Percentiles rank a stretch among this genome's conserved stretches.
Conservation (phyloP, 768 basidiomycete genomes). For the Phaffia australis region DNA sequence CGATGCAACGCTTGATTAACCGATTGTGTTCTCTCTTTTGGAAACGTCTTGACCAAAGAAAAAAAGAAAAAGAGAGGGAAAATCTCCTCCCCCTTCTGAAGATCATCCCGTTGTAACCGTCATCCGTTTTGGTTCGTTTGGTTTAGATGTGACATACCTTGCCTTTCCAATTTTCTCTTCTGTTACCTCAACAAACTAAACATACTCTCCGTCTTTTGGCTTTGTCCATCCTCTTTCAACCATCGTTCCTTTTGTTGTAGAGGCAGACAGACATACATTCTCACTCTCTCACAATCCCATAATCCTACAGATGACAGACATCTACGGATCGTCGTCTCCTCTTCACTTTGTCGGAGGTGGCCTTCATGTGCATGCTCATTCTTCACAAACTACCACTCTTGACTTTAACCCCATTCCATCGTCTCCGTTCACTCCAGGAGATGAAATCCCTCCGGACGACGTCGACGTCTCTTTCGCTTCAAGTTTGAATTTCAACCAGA, state of each 20-base stretch:
- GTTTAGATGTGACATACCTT: background rate
- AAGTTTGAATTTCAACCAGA: constrained; percentile 1
- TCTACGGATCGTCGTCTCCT: constrained; percentile 12
- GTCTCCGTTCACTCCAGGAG: constrained; percentile 11
- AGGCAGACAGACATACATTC: background rate
- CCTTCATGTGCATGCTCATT: background rate
- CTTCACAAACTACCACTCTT: background rate
- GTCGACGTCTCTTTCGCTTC: constrained; percentile 24
- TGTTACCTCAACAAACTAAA: too few species aligned
- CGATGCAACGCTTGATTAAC: too few species aligned
- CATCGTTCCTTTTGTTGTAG: background rate
- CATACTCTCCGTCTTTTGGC: too few species aligned
- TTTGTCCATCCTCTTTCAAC: background rate
- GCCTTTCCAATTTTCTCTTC: background rate
- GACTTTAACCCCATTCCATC: constrained; percentile 1
- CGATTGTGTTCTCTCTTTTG: background rate
- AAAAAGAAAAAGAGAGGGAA: too few species aligned
- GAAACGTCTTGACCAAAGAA: background rate
- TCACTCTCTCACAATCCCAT: background rate
- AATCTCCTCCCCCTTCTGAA: background rate
- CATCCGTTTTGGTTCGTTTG: background rate
- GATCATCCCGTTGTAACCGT: constrained; percentile 2
- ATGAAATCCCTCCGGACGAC: constrained; percentile 14
- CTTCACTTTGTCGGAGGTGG: too few species aligned
- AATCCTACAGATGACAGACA: constrained; percentile 2